phyloP scores from a whole-genome alignment of 164 flowering plant species.

The Vitis cinerea region DNA sequence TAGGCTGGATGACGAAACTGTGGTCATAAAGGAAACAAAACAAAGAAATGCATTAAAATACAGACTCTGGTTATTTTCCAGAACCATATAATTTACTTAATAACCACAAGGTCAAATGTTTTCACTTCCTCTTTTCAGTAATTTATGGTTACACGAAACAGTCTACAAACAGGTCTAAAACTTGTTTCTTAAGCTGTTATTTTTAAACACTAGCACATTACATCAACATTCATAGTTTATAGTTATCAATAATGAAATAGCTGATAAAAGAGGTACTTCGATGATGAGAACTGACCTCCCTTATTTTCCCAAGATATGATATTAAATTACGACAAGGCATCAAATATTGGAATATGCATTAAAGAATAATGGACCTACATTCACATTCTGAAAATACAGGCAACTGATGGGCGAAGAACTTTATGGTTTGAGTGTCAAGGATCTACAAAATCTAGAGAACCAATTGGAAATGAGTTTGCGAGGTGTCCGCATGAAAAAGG shows the following conservation, averaged over 20 bases:
- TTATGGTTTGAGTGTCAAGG: slow-evolving; percentile 37
- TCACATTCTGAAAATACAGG: slow-evolving; percentile 20
- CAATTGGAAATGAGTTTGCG: slow-evolving; percentile 46
- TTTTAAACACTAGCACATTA: too few species aligned
- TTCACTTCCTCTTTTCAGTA: too few species aligned
- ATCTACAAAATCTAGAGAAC: slow-evolving; percentile 41
- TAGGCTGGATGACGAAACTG: too few species aligned
- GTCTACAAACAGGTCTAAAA: too few species aligned
- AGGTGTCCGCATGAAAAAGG: slow-evolving; percentile 51
- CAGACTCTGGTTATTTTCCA: too few species aligned
- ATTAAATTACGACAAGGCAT: neutral
- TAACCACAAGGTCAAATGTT: too few species aligned
- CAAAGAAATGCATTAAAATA: too few species aligned
- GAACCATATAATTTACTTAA: too few species aligned
- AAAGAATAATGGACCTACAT: neutral
- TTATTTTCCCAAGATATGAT: neutral
- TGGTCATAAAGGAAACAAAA: too few species aligned
- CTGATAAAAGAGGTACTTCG: neutral
- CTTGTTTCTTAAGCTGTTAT: too few species aligned
- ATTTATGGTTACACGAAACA: too few species aligned
- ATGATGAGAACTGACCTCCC: neutral
- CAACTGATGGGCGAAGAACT: slow-evolving; percentile 49
- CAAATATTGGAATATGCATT: neutral
- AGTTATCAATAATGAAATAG: neutral
- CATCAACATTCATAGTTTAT: too few species aligned